Conservation (phyloP, 1,284 basidiomycete species). For the Irpex sp. region DNA sequence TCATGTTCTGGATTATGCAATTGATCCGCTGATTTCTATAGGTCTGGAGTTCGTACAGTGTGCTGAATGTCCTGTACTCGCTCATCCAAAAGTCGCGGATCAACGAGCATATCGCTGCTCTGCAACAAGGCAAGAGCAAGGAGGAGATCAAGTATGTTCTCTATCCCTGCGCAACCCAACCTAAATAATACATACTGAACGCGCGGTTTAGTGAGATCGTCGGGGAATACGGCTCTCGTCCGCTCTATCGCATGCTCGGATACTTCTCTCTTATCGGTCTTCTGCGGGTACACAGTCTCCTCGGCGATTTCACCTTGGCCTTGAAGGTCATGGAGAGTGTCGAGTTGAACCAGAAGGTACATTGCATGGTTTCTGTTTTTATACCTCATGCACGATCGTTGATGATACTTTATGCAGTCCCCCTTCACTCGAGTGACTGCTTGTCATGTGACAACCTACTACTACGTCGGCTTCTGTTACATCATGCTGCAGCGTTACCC, state of each 20-base stretch:
- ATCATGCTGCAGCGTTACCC: slow-evolving; percentile 93
- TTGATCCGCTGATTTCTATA: slow-evolving; percentile 22
- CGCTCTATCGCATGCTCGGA: slow-evolving; percentile 94
- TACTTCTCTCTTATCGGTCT: slow-evolving; percentile 97
- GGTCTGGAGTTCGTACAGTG: slow-evolving; percentile 97
- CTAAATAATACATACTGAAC: neutral
- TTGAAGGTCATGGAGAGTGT: slow-evolving; percentile 95
- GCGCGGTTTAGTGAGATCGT: slow-evolving; percentile 63
- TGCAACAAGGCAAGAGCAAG: slow-evolving; percentile 72
- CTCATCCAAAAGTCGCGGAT: slow-evolving; percentile 96
- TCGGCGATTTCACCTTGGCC: slow-evolving; percentile 95
- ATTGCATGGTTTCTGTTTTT: neutral
- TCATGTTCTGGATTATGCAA: slow-evolving; percentile 3
- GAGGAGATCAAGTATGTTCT: slow-evolving; percentile 78
- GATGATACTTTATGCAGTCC: slow-evolving; percentile 38
- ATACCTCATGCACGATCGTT: neutral
- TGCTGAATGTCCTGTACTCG: slow-evolving; percentile 96
- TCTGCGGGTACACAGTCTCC: slow-evolving; percentile 90
- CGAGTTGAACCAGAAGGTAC: slow-evolving; percentile 81
- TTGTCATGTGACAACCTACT: slow-evolving; percentile 92
- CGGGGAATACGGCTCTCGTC: slow-evolving; percentile 88
- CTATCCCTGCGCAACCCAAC: neutral
- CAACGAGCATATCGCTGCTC: slow-evolving; percentile 89
- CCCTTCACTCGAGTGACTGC: slow-evolving; percentile 91
- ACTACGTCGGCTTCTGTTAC: slow-evolving; percentile 96